phyloP scores from a whole-genome alignment of 345 rosid genomes.

The Citropsis articulata region DNA sequence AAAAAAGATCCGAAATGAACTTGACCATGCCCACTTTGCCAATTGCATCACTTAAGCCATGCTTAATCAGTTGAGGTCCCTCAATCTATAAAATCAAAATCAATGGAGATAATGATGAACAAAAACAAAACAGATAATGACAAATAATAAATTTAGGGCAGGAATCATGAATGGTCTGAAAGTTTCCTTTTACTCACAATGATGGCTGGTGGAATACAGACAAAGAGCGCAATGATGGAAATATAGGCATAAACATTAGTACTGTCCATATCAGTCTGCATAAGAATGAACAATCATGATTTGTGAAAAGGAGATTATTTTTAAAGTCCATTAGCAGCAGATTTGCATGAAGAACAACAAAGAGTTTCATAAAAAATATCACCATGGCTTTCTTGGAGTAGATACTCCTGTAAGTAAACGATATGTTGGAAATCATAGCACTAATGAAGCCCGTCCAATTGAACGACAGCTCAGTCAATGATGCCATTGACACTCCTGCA shows the following conservation, averaged over 20 bases:
- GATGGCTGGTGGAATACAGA: constrained; percentile 92
- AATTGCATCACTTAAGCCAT: constrained; percentile 77
- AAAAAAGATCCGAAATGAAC: constrained; percentile 85
- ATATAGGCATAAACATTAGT: constrained; percentile 93
- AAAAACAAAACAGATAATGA: constrained; percentile 8
- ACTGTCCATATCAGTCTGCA: constrained; percentile 99
- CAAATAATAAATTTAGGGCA: background rate
- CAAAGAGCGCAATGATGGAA: constrained; percentile 86
- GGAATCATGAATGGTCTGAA: background rate
- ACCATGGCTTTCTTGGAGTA: constrained; percentile 99
- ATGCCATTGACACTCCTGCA: constrained; percentile 89
- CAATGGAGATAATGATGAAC: background rate
- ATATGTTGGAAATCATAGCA: constrained; percentile 94
- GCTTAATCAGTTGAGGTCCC: constrained; percentile 80
- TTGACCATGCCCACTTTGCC: constrained; percentile 87
- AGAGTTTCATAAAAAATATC: constrained; percentile 22
- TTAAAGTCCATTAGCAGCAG: background rate
- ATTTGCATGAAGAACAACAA: background rate
- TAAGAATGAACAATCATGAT: background rate
- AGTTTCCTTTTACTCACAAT: constrained; percentile 47
- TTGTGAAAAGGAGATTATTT: background rate
- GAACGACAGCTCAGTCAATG: constrained; percentile 90
- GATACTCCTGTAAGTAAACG: constrained; percentile 94
- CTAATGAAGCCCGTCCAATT: constrained; percentile 96
- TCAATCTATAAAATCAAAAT: constrained; percentile 50